Evolutionary conservation across 2,329 filamentous ascomycete genomes (phyloP).

Genomic region (Tolypocladium guangdongense): DNA sequence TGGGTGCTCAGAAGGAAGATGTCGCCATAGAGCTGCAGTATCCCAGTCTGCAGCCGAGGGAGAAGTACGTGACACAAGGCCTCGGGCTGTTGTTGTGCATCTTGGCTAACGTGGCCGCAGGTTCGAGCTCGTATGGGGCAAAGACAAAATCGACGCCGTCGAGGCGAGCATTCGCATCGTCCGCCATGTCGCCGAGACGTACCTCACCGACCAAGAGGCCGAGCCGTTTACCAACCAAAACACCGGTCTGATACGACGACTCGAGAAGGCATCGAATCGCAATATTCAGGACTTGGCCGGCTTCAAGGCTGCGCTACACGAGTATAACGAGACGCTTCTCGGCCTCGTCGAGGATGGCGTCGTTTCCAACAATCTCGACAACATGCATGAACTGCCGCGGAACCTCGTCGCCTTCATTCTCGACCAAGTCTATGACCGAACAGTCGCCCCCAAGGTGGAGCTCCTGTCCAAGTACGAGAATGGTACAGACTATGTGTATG

Average conservation of each 20-base stretch:
- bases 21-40: conserved; percentile 67
- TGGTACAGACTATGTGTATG: conserved; percentile 88
- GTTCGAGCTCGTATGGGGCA: conserved; percentile 60
- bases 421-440: conserved; percentile 81
- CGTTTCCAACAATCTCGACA: conserved; percentile 60
- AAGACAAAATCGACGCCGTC: conserved; percentile 68
- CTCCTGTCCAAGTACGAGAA: conserved; percentile 76
- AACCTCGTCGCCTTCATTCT: conserved; percentile 71
- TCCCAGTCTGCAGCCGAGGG: conserved; percentile 59
- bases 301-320: conserved; percentile 61
- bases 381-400: conserved; percentile 57
- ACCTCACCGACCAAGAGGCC: conserved; percentile 61
- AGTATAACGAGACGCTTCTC: conserved; percentile 66
- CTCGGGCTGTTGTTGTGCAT: background rate
- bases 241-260: conserved; percentile 62
- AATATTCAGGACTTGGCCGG: conserved; percentile 52
- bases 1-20: conserved; percentile 39
- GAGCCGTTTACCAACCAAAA: conserved; percentile 59
- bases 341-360: conserved; percentile 57
- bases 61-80: conserved; percentile 41
- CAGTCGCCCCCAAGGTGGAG: conserved; percentile 81
- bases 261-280: conserved; percentile 63
- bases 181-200: conserved; percentile 60
- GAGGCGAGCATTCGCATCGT: conserved; percentile 63
- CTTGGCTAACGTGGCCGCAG: conserved; percentile 14